phyloP scores from a whole-genome alignment of 176 grass and related monocot species.

The Zoysia pacifica region DNA sequence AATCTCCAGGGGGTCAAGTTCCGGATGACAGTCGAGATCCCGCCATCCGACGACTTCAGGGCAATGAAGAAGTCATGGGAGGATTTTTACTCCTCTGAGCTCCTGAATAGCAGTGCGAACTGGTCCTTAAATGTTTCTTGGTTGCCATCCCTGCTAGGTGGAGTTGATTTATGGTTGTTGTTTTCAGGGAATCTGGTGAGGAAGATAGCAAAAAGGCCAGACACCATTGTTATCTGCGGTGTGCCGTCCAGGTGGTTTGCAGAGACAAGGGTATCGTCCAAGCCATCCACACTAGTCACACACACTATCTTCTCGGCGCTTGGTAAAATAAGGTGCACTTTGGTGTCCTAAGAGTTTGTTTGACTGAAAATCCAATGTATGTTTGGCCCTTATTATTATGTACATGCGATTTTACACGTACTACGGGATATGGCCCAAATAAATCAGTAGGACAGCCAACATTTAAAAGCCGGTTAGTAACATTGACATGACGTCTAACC shows the following conservation, averaged over 20 bases:
- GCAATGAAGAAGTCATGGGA: conserved; percentile 87
- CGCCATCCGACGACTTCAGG: conserved; percentile 63
- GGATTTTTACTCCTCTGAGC: conserved; percentile 76
- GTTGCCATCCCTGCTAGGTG: conserved; percentile 22
- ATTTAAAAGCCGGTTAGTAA: conserved; percentile 8
- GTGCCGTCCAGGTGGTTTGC: conserved; percentile 95
- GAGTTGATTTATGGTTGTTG: conserved; percentile 34
- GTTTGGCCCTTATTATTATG: neutral
- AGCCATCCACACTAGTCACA: conserved; percentile 80
- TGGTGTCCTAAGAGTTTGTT: conserved; percentile 24
- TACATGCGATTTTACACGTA: neutral
- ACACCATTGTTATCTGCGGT: conserved; percentile 74
- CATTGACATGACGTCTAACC: neutral
- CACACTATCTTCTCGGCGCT: conserved; percentile 86
- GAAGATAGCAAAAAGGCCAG: conserved; percentile 53
- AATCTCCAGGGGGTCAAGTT: conserved; percentile 88
- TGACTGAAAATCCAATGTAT: conserved; percentile 7
- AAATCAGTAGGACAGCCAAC: neutral
- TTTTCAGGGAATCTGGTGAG: conserved; percentile 70
- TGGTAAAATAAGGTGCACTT: conserved; percentile 85
- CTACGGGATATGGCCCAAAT: neutral
- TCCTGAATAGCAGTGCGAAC: conserved; percentile 56
- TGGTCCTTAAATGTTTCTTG: conserved; percentile 11
- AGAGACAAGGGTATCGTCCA: conserved; percentile 76
- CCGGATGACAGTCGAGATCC: conserved; percentile 71